phyloP scores from a whole-genome alignment of 2,329 filamentous ascomycete genomes.

The Fusarium neocosmosporiellum region DNA sequence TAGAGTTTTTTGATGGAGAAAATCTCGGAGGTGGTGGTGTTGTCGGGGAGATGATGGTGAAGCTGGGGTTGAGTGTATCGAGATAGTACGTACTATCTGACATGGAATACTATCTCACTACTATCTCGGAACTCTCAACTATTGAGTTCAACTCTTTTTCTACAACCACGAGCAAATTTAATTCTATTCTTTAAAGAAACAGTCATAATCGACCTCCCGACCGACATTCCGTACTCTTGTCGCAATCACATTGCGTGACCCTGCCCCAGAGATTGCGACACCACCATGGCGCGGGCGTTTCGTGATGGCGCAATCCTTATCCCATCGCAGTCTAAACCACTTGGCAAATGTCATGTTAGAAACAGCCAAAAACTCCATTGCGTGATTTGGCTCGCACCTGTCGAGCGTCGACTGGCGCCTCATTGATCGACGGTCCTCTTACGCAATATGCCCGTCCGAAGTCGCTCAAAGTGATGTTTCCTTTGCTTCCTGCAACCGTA shows the following conservation, averaged over 20 bases:
- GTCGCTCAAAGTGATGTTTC: not conserved
- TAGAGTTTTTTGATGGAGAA: not conserved
- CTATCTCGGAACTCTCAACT: not conserved
- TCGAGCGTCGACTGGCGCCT: not conserved
- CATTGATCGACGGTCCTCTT: slow-evolving; percentile 12
- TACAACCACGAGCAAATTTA: not conserved
- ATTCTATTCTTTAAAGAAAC: not conserved
- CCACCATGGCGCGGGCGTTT: slow-evolving; percentile 12
- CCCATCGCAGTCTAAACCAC: not conserved
- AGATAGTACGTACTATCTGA: not conserved
- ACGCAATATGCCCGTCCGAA: slow-evolving; percentile 26
- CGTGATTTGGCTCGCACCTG: slow-evolving; percentile 31
- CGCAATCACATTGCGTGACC: slow-evolving; percentile 39
- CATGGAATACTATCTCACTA: not conserved
- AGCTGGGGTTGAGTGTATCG: not conserved
- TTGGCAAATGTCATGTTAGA: not conserved
- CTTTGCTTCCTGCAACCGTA: not conserved
- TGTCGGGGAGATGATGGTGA: not conserved
- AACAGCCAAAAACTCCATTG: slow-evolving; percentile 20
- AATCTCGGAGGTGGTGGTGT: not conserved
- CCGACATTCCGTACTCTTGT: not conserved
- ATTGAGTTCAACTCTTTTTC: rapidly evolving
- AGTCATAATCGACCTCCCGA: not conserved
- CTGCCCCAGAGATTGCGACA: slow-evolving; percentile 41
- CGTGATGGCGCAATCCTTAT: slow-evolving; percentile 38